Evolutionary conservation across 2,329 filamentous ascomycete species (phyloP).

Genomic region (Ophiostoma novo-ulmi): DNA sequence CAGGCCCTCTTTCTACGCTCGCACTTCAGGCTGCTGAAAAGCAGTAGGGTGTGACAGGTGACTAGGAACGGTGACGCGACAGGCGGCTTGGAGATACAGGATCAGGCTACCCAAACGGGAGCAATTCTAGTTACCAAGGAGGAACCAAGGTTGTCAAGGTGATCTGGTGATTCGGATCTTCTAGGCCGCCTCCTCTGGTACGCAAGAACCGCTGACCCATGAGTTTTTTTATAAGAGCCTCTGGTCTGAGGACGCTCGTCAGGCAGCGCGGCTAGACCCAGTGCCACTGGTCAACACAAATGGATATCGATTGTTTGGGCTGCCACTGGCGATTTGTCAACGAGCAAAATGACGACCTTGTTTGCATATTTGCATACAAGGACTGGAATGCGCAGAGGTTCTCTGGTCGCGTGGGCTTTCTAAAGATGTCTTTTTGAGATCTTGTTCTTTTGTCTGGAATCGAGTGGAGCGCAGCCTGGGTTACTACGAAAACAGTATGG

Average conservation of each 20-base stretch:
- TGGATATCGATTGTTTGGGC: slow-evolving; percentile 20
- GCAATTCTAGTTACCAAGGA: slow-evolving; percentile 50
- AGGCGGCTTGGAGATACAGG: slow-evolving; percentile 30
- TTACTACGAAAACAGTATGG: slow-evolving; percentile 45
- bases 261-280: slow-evolving; percentile 59
- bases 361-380: background rate
- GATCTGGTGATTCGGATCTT: background rate
- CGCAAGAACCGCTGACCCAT: slow-evolving; percentile 61
- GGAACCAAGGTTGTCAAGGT: slow-evolving; percentile 17
- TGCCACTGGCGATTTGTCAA: slow-evolving; percentile 11
- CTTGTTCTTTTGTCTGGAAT: slow-evolving; percentile 23
- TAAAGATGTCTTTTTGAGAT: slow-evolving; percentile 8
- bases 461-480: slow-evolving; percentile 45
- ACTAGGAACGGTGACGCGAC: slow-evolving; percentile 40
- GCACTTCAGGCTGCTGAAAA: background rate
- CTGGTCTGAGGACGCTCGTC: slow-evolving; percentile 69
- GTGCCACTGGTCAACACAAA: slow-evolving; percentile 45
- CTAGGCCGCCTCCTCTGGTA: slow-evolving; percentile 34
- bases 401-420: slow-evolving; percentile 3
- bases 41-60: slow-evolving; percentile 18
- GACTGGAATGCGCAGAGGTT: background rate
- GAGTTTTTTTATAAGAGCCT: slow-evolving; percentile 72
- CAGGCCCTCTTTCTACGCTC: background rate
- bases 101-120: slow-evolving; percentile 32
- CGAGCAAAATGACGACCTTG: slow-evolving; percentile 11